Evolutionary conservation across 805 yeast genomes (phyloP).

Genomic region (Soucietia sequanensis): DNA sequence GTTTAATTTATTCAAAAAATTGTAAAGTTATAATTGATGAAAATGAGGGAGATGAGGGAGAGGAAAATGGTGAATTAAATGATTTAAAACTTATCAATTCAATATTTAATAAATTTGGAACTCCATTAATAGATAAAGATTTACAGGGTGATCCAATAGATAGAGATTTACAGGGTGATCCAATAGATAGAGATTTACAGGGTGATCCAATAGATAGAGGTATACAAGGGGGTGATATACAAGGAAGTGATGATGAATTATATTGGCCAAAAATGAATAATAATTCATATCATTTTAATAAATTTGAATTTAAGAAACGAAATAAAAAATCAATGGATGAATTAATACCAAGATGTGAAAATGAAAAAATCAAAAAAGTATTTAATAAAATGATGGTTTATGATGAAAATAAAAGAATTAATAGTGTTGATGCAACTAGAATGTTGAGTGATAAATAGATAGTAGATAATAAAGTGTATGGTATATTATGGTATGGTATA

Average conservation of each 20-base stretch:
- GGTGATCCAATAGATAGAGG: no score
- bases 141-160: no score
- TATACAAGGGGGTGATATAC: no score
- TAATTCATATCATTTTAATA: conserved; percentile 26
- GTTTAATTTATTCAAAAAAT: conserved; percentile 43
- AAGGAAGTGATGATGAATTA: conserved; percentile 10
- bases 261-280: conserved; percentile 38
- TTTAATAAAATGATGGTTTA: conserved; percentile 46
- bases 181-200: no score
- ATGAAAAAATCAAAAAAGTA: conserved; percentile 15
- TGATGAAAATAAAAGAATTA: conserved; percentile 21
- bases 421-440: no score
- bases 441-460: no score
- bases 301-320: conserved; percentile 19
- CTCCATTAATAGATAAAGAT: conserved; percentile 40
- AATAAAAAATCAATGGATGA: conserved; percentile 5
- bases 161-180: no score
- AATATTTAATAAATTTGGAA: conserved; percentile 59
- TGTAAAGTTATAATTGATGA: conserved; percentile 30
- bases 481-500: no score
- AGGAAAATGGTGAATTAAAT: conserved; percentile 42
- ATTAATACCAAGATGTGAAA: conserved; percentile 16
- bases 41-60: conserved; percentile 34
- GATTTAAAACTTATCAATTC: conserved; percentile 60
- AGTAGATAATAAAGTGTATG: no score